These are phyloP conservation scores for Podaxis sp. DNA, from an alignment of 768 basidiomycete genomes.

Conservation along the genomic window DNA sequence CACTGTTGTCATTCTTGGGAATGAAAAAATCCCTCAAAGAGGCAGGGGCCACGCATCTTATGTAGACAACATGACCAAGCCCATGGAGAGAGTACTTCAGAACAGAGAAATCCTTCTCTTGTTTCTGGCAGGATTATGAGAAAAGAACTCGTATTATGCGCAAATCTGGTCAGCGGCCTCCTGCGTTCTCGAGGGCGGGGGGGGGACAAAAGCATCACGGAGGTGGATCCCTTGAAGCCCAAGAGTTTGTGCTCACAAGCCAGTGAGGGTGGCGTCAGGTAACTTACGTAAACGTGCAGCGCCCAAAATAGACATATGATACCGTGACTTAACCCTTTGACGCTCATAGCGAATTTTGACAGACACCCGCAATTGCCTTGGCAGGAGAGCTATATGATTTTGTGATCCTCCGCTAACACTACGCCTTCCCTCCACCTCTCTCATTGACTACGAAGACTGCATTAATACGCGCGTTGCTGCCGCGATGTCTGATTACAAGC, in stretches of 20 bases:
- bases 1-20: no score
- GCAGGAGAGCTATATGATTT: conserved; percentile 1
- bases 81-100: background rate
- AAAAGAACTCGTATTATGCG: background rate
- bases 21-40: no score
- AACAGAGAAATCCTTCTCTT: background rate
- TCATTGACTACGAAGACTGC: background rate
- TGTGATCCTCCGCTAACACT: background rate
- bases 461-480: background rate
- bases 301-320: background rate
- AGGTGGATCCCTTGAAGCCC: no score
- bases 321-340: background rate
- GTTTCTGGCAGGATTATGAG: background rate
- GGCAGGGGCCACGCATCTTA: no score
- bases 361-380: background rate
- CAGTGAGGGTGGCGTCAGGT: background rate
- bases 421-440: background rate
- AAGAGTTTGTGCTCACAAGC: no score
- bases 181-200: background rate
- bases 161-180: background rate
- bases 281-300: background rate
- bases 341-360: conserved; percentile 1
- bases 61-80: no score
- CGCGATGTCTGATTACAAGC: conserved; percentile 31
- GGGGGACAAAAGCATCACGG: background rate